Percentiles rank a stretch among this genome's conserved stretches.
Conservation (phyloP, 441 rosid species). For the Pelargonium cotyledonis region DNA sequence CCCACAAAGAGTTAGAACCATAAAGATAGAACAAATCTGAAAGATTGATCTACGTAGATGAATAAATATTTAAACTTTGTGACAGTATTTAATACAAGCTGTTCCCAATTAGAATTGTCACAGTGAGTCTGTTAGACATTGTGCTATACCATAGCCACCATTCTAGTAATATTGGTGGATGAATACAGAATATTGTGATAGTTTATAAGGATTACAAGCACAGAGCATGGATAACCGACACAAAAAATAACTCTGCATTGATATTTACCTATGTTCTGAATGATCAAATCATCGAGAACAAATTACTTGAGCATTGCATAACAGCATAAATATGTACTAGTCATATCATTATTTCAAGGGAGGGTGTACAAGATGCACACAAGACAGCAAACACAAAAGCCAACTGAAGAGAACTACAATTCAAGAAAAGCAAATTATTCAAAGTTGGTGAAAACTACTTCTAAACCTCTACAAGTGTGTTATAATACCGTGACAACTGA, state of each 20-base stretch:
- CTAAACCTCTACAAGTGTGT: background rate
- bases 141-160: background rate
- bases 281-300: background rate
- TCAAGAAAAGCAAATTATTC: background rate
- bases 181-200: background rate
- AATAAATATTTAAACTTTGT: background rate
- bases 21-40: background rate
- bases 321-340: background rate
- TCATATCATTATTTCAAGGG: constrained; percentile 8
- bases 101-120: background rate
- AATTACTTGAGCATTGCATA: too few species aligned
- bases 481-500: background rate
- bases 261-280: background rate
- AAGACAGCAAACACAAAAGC: background rate
- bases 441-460: background rate
- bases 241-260: background rate
- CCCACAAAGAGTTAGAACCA: constrained; percentile 15
- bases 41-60: background rate
- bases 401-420: background rate
- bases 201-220: background rate
- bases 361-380: background rate
- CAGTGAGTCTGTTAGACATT: background rate
- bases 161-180: background rate
- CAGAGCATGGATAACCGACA: background rate
- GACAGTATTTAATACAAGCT: background rate